Evolutionary conservation across 2,329 filamentous ascomycete genomes (phyloP).

Genomic region (Penicillium paneum): DNA sequence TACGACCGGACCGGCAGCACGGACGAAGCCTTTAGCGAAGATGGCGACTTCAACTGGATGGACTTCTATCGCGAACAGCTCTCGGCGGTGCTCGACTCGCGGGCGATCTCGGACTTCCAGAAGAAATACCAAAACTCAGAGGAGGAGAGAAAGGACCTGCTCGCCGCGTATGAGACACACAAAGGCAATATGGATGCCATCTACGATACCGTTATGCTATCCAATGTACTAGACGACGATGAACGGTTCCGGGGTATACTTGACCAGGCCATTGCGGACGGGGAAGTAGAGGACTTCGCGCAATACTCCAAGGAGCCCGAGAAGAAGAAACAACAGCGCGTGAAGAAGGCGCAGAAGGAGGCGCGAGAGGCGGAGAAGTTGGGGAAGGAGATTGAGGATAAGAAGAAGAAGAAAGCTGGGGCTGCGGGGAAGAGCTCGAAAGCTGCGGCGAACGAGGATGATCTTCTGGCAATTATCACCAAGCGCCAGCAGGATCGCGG

Average conservation of each 20-base stretch:
- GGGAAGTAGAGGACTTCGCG: slow-evolving; percentile 63
- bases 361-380: slow-evolving; percentile 70
- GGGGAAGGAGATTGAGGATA: slow-evolving; percentile 70
- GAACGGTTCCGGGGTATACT: slow-evolving; percentile 78
- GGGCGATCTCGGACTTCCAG: slow-evolving; percentile 73
- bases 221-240: slow-evolving; percentile 78
- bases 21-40: slow-evolving; percentile 68
- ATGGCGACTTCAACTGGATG: slow-evolving; percentile 82
- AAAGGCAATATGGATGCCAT: slow-evolving; percentile 74
- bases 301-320: slow-evolving; percentile 73
- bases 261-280: slow-evolving; percentile 69
- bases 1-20: slow-evolving; percentile 92
- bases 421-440: slow-evolving; percentile 32
- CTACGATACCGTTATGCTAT: slow-evolving; percentile 83
- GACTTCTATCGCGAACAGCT: slow-evolving; percentile 87
- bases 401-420: slow-evolving; percentile 61
- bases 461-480: slow-evolving; percentile 71
- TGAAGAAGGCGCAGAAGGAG: slow-evolving; percentile 64
- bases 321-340: slow-evolving; percentile 57
- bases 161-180: slow-evolving; percentile 69
- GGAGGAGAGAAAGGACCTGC: slow-evolving; percentile 75
- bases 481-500: slow-evolving; percentile 64
- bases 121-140: slow-evolving; percentile 78
- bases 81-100: slow-evolving; percentile 68
- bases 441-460: slow-evolving; percentile 36